Evolutionary conservation across 768 basidiomycete genomes (phyloP).

Genomic region (Rhizopogon vulgaris): DNA sequence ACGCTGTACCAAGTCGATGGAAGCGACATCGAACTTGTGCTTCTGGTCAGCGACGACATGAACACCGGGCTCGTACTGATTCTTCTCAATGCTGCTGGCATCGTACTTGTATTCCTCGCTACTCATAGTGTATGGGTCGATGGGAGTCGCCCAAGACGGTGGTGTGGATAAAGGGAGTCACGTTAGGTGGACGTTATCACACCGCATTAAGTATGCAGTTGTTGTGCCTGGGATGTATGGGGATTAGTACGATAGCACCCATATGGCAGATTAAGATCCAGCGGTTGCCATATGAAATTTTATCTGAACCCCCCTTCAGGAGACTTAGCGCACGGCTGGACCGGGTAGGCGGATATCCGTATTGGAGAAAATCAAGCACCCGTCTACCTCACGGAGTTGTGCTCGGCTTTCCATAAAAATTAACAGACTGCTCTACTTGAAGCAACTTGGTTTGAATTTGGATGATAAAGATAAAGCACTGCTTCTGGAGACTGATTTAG

Average conservation of each 20-base stretch:
- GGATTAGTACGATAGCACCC: no score
- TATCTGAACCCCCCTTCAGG: no score
- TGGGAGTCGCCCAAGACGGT: not conserved
- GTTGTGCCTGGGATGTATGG: not conserved
- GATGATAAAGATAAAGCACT: no score
- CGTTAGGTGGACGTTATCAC: not conserved
- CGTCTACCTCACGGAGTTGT: no score
- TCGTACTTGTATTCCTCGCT: not conserved
- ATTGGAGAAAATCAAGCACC: no score
- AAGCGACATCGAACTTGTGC: slow-evolving; percentile 49
- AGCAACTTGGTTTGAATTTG: no score
- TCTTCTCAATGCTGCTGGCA: slow-evolving; percentile 7
- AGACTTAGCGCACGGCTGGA: no score
- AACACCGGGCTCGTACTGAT: not conserved
- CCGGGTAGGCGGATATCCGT: no score
- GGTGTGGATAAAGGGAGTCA: not conserved
- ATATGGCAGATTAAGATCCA: slow-evolving; percentile 15
- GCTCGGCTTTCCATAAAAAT: no score
- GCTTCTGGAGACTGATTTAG: no score
- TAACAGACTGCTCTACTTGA: no score
- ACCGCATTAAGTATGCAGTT: not conserved
- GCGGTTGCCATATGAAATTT: no score
- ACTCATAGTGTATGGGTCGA: not conserved
- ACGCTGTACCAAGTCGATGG: slow-evolving; percentile 67
- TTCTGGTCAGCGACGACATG: slow-evolving; percentile 14